Base-by-base conservation (phyloP, 2,329 filamentous ascomycete species). In the Neurospora sp. region DNA sequence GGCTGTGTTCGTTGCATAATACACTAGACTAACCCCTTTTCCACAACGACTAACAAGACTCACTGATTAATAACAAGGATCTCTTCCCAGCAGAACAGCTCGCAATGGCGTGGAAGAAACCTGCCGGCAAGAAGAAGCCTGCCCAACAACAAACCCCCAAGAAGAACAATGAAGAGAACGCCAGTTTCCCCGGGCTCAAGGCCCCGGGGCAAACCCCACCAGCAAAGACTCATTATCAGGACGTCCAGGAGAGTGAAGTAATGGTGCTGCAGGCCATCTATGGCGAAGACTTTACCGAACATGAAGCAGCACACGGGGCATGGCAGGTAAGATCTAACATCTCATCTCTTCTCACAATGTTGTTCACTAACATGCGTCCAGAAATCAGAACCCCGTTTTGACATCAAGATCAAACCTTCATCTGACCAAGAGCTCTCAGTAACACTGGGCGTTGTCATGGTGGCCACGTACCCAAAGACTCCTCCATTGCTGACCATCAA, bases 401-500 rank as follows among this genome's bases (percentile, higher is more conserved):
- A 92, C 74, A 89, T 98, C 68, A 88, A 86, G 68, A 85, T 98
- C 73, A 92, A 88, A 76, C 87, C 92, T 10, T 88, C 88, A 4
- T 89, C 88, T 0, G 91, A 96, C 76, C 85, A 88, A 43, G 90
- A 93, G 67, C 86, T 93, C 71, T 85, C 85, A 36, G 84, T 93
- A 46, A 88, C 88, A 1, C 81, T 98, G n/a, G 85, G 87, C 66
- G 92, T 96, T 68, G 90, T 92, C 69, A 83, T 98, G 74, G 96
- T 93, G 8, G 91, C 93, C 6, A 97, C 94, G 0, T 98, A 98
- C 78, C 96, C 95, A 4, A 97, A 92, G 77, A 91, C 93, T 1
- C 82, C 89, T 1, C 94, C 94, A 1, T 82, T 92, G 11, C 81
- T 97, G 15, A 88, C 86, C 4, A 77, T 96, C 65, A 90, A 91